phyloP scores from a whole-genome alignment of 2,329 filamentous ascomycete genomes.

The Pseudogymnoascus sp. region DNA sequence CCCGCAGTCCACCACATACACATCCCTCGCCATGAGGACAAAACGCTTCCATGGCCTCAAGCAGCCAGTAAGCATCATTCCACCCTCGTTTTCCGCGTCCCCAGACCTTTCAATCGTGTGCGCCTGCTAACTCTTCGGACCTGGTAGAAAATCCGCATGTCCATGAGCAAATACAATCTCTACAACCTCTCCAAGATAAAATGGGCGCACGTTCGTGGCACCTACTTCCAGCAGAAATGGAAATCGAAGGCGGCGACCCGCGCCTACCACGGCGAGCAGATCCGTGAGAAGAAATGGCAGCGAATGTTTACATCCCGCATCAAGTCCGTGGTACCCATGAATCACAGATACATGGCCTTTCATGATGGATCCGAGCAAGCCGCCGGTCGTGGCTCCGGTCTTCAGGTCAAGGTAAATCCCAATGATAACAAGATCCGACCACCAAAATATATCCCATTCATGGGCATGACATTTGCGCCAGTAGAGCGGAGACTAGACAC shows the following conservation, averaged over 20 bases:
- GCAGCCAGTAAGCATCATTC: conserved; percentile 47
- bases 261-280: conserved; percentile 89
- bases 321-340: conserved; percentile 78
- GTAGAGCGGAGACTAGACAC: conserved; percentile 86
- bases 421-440: conserved; percentile 20
- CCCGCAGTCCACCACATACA: conserved; percentile 10
- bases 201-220: conserved; percentile 30
- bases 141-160: conserved; percentile 78
- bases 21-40: conserved; percentile 35
- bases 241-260: conserved; percentile 73
- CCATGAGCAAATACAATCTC: conserved; percentile 96
- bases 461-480: conserved; percentile 92
- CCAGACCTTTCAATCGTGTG: not conserved
- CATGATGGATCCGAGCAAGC: conserved; percentile 79
- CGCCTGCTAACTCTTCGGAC: conserved; percentile 11
- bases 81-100: not conserved
- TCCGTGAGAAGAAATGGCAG: conserved; percentile 88
- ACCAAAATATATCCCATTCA: conserved; percentile 49
- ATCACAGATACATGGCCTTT: conserved; percentile 68
- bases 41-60: conserved; percentile 61
- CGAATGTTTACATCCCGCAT: conserved; percentile 83
- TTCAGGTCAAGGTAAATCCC: conserved; percentile 12
- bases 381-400: conserved; percentile 75
- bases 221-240: conserved; percentile 99
- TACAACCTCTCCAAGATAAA: conserved; percentile 60